Evolutionary conservation across 495 filamentous ascomycete genomes (phyloP).

Genomic region (Podospora conica): DNA sequence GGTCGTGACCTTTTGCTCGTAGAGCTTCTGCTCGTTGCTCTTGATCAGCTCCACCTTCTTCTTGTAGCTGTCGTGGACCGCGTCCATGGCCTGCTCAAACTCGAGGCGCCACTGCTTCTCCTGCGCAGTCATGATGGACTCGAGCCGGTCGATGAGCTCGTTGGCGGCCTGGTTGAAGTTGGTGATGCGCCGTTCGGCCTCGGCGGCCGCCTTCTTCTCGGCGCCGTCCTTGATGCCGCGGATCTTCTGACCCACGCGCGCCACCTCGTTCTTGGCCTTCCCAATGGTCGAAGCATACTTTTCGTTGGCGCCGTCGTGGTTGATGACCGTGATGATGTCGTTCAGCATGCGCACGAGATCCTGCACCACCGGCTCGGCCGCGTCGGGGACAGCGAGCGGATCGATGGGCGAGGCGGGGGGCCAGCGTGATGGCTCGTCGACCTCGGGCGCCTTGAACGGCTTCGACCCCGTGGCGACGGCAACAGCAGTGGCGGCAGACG

Average conservation of each 20-base stretch:
- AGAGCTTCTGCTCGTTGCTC: slow-evolving; percentile 63
- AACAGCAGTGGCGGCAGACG: slow-evolving; percentile 2
- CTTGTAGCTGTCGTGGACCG: slow-evolving; percentile 66
- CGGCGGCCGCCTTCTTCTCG: slow-evolving; percentile 65
- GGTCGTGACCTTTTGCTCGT: slow-evolving; percentile 75
- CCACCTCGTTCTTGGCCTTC: slow-evolving; percentile 79
- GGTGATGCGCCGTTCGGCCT: slow-evolving; percentile 61
- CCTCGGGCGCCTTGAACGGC: slow-evolving; percentile 46
- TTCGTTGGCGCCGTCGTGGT: slow-evolving; percentile 65
- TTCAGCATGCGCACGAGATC: slow-evolving; percentile 94
- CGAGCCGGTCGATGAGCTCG: slow-evolving; percentile 75
- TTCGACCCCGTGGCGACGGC: slow-evolving; percentile 9
- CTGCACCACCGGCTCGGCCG: slow-evolving; percentile 80
- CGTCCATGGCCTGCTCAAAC: slow-evolving; percentile 82
- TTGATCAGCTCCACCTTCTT: slow-evolving; percentile 71
- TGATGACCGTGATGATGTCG: slow-evolving; percentile 87
- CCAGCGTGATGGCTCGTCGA: slow-evolving; percentile 53
- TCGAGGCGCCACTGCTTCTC: slow-evolving; percentile 77
- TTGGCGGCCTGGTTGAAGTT: slow-evolving; percentile 44
- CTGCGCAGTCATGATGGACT: slow-evolving; percentile 64
- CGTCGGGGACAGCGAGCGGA: slow-evolving; percentile 61
- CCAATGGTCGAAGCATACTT: slow-evolving; percentile 69
- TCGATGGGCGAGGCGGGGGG: slow-evolving; percentile 63
- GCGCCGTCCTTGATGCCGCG: slow-evolving; percentile 58
- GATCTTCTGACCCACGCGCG: slow-evolving; percentile 68